phyloP scores from a whole-genome alignment of 2,329 filamentous ascomycete species.

The Rasamsonia emersonii region DNA sequence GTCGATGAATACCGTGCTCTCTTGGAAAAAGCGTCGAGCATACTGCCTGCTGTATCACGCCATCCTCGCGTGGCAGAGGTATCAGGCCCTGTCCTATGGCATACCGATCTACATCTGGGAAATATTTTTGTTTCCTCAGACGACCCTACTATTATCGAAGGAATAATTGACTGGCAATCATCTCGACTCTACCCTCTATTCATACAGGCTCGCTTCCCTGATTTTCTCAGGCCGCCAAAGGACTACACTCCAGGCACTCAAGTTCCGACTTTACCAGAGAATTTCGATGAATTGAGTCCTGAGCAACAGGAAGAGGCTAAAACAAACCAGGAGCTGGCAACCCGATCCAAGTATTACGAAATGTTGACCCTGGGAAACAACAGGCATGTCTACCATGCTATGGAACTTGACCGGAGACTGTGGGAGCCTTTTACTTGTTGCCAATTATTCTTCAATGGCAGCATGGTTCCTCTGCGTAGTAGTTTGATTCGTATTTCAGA shows the following conservation, averaged over 20 bases:
- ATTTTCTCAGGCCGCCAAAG: conserved; percentile 14
- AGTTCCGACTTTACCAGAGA: conserved; percentile 11
- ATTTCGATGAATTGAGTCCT: conserved; percentile 10
- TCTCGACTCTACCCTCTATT: conserved; percentile 14
- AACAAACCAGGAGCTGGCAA: conserved; percentile 7
- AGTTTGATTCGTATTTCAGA: conserved; percentile 11
- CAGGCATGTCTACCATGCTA: conserved; percentile 12
- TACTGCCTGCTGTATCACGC: conserved; percentile 11
- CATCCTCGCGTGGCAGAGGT: conserved; percentile 10
- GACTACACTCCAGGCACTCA: conserved; percentile 11
- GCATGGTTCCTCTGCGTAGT: conserved; percentile 12
- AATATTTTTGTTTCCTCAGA: conserved; percentile 17
- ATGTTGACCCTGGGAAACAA: conserved; percentile 14
- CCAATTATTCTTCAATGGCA: conserved; percentile 10
- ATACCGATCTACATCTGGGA: conserved; percentile 16
- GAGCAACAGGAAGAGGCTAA: conserved; percentile 9
- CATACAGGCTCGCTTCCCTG: conserved; percentile 14
- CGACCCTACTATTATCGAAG: conserved; percentile 13
- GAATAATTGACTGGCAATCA: conserved; percentile 21
- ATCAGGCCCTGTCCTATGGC: conserved; percentile 11
- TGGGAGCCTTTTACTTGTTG: conserved; percentile 16
- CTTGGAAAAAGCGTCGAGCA: conserved; percentile 8
- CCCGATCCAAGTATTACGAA: conserved; percentile 18
- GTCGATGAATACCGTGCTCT: conserved; percentile 12
- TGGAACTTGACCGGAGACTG: conserved; percentile 13